Base-by-base conservation (phyloP, 768 basidiomycete genomes). In the Serendipita vermifera region DNA sequence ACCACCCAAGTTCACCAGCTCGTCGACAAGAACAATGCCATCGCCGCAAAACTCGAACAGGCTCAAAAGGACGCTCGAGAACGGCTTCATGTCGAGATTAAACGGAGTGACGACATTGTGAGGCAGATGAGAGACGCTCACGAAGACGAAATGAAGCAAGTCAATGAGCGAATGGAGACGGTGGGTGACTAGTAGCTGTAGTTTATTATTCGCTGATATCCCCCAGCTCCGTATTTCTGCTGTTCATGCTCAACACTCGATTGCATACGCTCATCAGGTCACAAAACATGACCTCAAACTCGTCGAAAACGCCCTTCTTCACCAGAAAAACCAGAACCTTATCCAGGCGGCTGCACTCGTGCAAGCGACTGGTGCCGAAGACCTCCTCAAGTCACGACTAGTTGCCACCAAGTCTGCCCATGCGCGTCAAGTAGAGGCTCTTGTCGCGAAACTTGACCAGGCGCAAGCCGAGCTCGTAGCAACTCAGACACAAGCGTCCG, bases 231-330 rank as follows among this genome's bases (percentile, higher is more conserved):
- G 46, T n/a, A n/a, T 26, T 7, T 22, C 46, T 15, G 26, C 46
- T 5, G n/a, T 27, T 24, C 46, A 51, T 51, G 46, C 46, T 15
- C n/a, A 15, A 31, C n/a, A n/a, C n/a, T 20, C 46, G 24, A 51
- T 51, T 22, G 46, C 17, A 51, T 51, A 51, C 17, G 46, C 24
- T 7, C 46, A 51, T 51, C n/a, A 22, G n/a, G 46, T 51, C 9
- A 51, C 46, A n/a, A 51, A 51, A 11, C 24, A 51, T n/a, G 46
- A 51, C 27, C 27, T 51, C 5, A n/a, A n/a, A n/a, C n/a, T n/a
- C n/a, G n/a, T n/a, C n/a, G n/a, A n/a, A n/a, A n/a, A n/a, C n/a
- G n/a, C n/a, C n/a, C n/a, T n/a, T n/a, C n/a, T n/a, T n/a, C n/a
- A n/a, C n/a, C n/a, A n/a, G n/a, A n/a, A n/a, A n/a, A n/a, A n/a